These are phyloP conservation scores for Macadamia integrifolia DNA, from an alignment of 164 flowering plant genomes.

Conservation along the genomic window DNA sequence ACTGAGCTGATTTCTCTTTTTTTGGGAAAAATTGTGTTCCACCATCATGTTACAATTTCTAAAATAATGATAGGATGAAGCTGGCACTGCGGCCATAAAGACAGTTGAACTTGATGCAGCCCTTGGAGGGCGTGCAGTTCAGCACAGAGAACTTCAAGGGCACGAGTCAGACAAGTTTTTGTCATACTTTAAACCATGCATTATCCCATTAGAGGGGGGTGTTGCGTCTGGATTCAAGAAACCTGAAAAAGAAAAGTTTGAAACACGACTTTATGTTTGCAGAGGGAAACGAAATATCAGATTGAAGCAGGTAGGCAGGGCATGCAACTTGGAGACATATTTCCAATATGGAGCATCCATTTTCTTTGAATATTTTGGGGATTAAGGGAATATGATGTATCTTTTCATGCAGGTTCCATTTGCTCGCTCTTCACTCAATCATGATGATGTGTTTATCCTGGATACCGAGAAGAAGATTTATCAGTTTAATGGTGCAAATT, in stretches of 20 bases:
- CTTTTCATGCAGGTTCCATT: conserved; percentile 74
- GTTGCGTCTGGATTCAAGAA: conserved; percentile 90
- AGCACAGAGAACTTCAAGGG: conserved; percentile 94
- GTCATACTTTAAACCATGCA: conserved; percentile 96
- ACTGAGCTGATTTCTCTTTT: background rate
- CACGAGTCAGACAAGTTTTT: conserved; percentile 96
- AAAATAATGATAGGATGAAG: conserved; percentile 68
- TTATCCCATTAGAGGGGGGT: conserved; percentile 98
- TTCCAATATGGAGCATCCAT: background rate
- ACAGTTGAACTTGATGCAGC: conserved; percentile 93
- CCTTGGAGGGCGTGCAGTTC: conserved; percentile 99
- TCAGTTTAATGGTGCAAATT: conserved; percentile 99
- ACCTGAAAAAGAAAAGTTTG: conserved; percentile 82
- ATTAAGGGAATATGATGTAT: conserved; percentile 9
- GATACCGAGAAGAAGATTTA: conserved; percentile 83
- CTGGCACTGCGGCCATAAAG: conserved; percentile 98
- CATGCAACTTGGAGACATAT: background rate
- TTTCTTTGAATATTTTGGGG: background rate
- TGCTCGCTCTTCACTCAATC: conserved; percentile 89
- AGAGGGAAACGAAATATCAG: conserved; percentile 85
- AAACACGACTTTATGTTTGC: conserved; percentile 79
- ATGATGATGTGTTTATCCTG: conserved; percentile 97
- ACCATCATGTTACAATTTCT: conserved; percentile 6
- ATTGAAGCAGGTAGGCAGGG: conserved; percentile 72
- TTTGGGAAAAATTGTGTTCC: background rate